These are phyloP conservation scores for Panicum miliaceum DNA, from an alignment of 176 grass and related monocot genomes.

Conservation along the genomic window DNA sequence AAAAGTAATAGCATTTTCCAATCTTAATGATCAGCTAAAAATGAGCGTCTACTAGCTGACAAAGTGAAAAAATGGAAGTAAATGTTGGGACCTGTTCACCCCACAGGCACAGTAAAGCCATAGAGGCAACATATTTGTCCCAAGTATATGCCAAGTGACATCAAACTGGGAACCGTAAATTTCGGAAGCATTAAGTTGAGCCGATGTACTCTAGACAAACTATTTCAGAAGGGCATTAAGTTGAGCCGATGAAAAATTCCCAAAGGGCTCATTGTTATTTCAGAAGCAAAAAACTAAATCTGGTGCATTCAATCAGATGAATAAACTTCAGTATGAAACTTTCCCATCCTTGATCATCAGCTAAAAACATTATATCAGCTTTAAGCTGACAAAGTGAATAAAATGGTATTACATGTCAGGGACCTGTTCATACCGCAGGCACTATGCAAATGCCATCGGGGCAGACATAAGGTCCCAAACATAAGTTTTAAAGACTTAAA, in stretches of 20 bases:
- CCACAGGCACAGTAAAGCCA: constrained; percentile 49
- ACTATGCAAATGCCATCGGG: constrained; percentile 28
- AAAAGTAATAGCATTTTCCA: constrained; percentile 2
- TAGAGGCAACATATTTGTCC: constrained; percentile 46
- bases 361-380: not conserved
- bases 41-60: constrained; percentile 28
- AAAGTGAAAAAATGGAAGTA: constrained; percentile 53
- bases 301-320: too few species aligned
- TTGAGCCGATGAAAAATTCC: too few species aligned
- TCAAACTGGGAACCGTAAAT: not conserved
- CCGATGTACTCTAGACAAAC: too few species aligned
- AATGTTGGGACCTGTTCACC: constrained; percentile 41
- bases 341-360: not conserved
- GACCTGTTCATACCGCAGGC: constrained; percentile 22
- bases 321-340: not conserved
- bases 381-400: not conserved
- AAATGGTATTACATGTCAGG: not conserved
- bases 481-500: not conserved
- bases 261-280: too few species aligned
- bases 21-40: constrained; percentile 63
- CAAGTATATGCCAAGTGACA: not conserved
- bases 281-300: too few species aligned
- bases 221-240: too few species aligned
- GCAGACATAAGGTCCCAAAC: constrained; percentile 35
- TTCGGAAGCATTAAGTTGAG: too few species aligned